Evolutionary conservation across 495 filamentous ascomycete species (phyloP), one percentile per base, ranked within the genome.

Genomic region (Ascobolus immersus): DNA sequence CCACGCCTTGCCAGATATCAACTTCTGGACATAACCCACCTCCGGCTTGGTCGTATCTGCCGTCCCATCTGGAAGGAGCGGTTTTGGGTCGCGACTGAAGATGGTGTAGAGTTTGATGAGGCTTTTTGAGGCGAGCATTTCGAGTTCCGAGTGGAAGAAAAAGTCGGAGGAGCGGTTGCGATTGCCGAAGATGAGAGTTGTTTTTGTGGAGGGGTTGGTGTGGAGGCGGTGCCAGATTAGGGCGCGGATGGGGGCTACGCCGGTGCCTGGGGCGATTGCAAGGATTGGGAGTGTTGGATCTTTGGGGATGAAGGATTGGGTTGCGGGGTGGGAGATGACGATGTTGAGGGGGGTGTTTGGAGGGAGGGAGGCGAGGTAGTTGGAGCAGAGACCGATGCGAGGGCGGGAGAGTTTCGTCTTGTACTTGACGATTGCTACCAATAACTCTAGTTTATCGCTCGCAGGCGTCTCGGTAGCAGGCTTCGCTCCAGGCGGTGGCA

Each of bases 401-500:
- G 76, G 71, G 34, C 73, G 72, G 48, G 77, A 78, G 40, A 94
- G 73, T 10, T 91, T 71, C 2, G 82, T 91, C 28, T 69, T 65
- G 50, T 91, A 94, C 43, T 82, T 77, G 28, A 92, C 80, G 19
- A 93, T 70, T n/a, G 86, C 89, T 10, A 78, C 67, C 14, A 93
- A 56, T 10, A 94, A 58, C 36, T 92, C 71, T 17, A 94, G 59
- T 9, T 55, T 58, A 1, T 62, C 59, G 13, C 12, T 14, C 17
- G 15, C 10, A 2, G n/a, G n/a, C 17, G 7, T 35, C 19, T 32
- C 17, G 32, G 6, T 13, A 2, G 3, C 10, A 17, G 2, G 11
- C 17, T 15, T 31, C 11, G n/a, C 9, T 17, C 10, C 8, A 28
- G 4, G 13, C 15, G 5, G 22, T 34, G 26, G 7, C 17, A 17